Evolutionary conservation across 305 asterid genomes (phyloP), one percentile per base, ranked within the genome.

Genomic region (Fraxinus sp.): DNA sequence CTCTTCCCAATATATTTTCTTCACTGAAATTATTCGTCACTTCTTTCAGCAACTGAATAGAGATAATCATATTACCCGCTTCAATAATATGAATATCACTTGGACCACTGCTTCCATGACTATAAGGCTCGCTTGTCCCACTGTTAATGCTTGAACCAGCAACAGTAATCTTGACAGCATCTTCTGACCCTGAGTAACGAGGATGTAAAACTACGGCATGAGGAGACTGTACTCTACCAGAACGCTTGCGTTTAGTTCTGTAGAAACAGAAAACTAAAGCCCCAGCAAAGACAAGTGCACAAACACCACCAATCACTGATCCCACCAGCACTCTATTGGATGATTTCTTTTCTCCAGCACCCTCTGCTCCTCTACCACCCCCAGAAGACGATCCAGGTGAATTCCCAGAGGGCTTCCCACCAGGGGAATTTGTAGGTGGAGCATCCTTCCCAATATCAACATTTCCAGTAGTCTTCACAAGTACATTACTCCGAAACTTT

Each of bases 1-100:
- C 99, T 62, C 87, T 89, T 7, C 99, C 99, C 57, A 95, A 85
- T 39, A 95, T 85, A 83, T 94, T 95, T 30, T 73, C 81, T 76
- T 90, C 92, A 30, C 94, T 89, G 84, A 95, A 95, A 84, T 95
- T 94, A 82, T 90, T 78, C 0, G 99, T 95, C 83, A 95, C 98
- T 13, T 57, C 90, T 83, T 88, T 92, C 84, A 95, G 86, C 22
- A 95, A 93, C 84, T 95, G 97, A 78, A 94, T 94, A 0, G 97
- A 91, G 78, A 95, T 94, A 79, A 90, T 90, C 95, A 94, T 81
- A 79, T 89, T 94, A 1, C 97, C 93, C 0, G 97, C 91, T 87
- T 95, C 99, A 4, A 94, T 93, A 14, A 94, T 87, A 37, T 94
- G 98, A 41, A 91, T 87, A 74, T 94, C 95, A 7, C 87, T 84